A percentile compares a stretch with the other conserved stretches of the same genome.
These are phyloP conservation scores for Pseudozyma flocculosa DNA, from an alignment of 1,284 basidiomycete species.

Conservation along the genomic window DNA sequence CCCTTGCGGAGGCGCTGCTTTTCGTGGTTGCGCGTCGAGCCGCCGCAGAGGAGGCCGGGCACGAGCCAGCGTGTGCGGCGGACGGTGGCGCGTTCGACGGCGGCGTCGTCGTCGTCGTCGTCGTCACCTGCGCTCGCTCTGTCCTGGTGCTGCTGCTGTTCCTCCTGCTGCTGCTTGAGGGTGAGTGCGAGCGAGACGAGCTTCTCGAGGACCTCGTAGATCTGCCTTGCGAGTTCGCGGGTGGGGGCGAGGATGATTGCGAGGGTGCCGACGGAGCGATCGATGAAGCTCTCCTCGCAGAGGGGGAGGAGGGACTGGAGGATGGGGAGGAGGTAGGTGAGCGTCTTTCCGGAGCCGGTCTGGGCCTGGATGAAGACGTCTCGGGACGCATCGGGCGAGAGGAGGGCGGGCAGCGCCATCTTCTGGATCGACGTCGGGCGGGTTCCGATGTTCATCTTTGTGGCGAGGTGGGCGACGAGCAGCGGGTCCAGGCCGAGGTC, in stretches of 20 bases:
- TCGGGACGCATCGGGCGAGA: slow-evolving; percentile 62
- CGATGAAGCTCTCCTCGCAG: slow-evolving; percentile 68
- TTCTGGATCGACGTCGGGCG: slow-evolving; percentile 87
- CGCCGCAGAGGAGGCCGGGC: slow-evolving; percentile 81
- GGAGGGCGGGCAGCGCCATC: slow-evolving; percentile 73
- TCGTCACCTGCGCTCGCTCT: no score
- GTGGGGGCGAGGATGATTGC: slow-evolving; percentile 94
- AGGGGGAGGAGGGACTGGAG: slow-evolving; percentile 90
- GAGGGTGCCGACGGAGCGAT: slow-evolving; percentile 80
- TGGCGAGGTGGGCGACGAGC: slow-evolving; percentile 74
- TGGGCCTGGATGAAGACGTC: slow-evolving; percentile 96
- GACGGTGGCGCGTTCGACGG: slow-evolving; percentile 63
- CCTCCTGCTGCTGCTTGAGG: slow-evolving; percentile 59
- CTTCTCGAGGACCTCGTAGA: slow-evolving; percentile 70
- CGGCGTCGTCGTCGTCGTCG: slow-evolving; percentile 62
- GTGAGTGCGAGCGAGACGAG: slow-evolving; percentile 68
- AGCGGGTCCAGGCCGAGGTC: slow-evolving; percentile 75
- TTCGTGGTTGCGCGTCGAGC: slow-evolving; percentile 71
- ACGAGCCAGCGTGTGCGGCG: slow-evolving; percentile 76
- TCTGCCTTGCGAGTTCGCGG: slow-evolving; percentile 91
- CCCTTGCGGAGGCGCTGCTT: slow-evolving; percentile 73
- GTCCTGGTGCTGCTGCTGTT: slow-evolving; percentile 4
- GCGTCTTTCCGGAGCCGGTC: slow-evolving; percentile 95
- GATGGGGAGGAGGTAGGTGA: slow-evolving; percentile 91
- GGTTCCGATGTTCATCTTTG: slow-evolving; percentile 77